Base-by-base conservation (phyloP, 2,329 filamentous ascomycete genomes). In the Cadophora gregata region DNA sequence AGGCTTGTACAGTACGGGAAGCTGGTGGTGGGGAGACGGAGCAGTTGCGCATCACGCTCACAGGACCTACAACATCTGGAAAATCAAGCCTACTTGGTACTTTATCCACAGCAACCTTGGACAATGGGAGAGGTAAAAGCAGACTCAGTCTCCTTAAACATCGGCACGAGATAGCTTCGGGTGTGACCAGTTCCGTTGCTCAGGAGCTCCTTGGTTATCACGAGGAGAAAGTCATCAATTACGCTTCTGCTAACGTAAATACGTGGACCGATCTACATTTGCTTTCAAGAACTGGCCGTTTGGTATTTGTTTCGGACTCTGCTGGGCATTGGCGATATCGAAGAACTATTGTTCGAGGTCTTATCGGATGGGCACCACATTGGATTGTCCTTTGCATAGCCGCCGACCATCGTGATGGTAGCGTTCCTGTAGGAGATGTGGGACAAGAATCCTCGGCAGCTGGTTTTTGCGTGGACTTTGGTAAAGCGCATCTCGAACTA, bases 221-320 rank as follows among this genome's bases (percentile, higher is more conserved):
- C 50, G 80, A 82, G 4, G 75, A 67, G 8, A 77, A 82, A 21
- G 81, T 96, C 47, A 83, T 97, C 74, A 98, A 97, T 77, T 98
- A 96, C 77, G 90, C 92, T 3, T 90, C 91, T 67, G 90, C 89
- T 16, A 93, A 97, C 75, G 90, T 97, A 56, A 92, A 93, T 66
- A 94, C 93, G 0, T 99, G 96, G 96, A 89, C 92, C 62, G 95
- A 97, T 76, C 96, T 98, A 62, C 96, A 99, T 77, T 90, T 92
- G 45, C 86, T 89, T 59, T 88, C 93, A 0, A 87, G 90, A 67
- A 80, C 84, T 66, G 92, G 90, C 2, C 89, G 94, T 24, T 80
- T 99, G 3, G 93, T 96, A 5, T 94, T 97, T 72, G 83, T 98
- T 7, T 93, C 93, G 0, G 96, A 99, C 78, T 96, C 95, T 55